A percentile compares a stretch with the other conserved stretches of the same genome.
phyloP scores from a whole-genome alignment of 148 eudicot genomes.

The Chenopodium formosanum region DNA sequence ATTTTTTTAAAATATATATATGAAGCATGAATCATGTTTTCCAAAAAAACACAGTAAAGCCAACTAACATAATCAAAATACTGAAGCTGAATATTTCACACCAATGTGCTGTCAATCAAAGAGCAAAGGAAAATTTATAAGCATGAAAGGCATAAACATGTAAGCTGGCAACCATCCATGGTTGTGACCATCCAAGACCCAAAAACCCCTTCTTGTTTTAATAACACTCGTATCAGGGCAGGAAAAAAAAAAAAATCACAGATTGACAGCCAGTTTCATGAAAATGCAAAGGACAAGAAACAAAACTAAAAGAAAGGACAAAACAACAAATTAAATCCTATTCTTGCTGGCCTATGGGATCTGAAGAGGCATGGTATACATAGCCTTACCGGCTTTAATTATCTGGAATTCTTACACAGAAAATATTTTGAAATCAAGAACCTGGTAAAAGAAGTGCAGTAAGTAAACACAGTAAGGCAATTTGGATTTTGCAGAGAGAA shows the following conservation, averaged over 20 bases:
- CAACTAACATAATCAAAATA: background rate
- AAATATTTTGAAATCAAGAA: background rate
- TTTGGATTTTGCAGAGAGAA: background rate
- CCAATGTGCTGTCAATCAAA: background rate
- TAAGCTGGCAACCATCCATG: background rate
- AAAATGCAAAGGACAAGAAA: background rate
- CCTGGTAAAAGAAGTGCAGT: background rate
- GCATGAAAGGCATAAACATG: background rate
- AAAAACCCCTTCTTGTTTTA: background rate
- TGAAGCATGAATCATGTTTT: background rate
- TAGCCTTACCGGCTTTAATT: background rate
- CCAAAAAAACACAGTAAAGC: background rate
- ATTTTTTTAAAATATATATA: too few species aligned
- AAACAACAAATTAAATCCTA: background rate
- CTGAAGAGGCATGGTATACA: background rate
- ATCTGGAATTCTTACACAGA: background rate
- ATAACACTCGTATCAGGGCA: background rate
- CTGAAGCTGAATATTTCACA: background rate
- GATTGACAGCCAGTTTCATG: background rate
- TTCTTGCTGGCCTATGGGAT: background rate
- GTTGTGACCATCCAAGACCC: background rate
- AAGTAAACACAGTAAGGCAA: background rate
- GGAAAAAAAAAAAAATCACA: background rate
- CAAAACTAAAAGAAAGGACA: background rate
- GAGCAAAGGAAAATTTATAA: too few species aligned